Conservation (phyloP, 306 rosid species). For the Sesbania bispinosa region DNA sequence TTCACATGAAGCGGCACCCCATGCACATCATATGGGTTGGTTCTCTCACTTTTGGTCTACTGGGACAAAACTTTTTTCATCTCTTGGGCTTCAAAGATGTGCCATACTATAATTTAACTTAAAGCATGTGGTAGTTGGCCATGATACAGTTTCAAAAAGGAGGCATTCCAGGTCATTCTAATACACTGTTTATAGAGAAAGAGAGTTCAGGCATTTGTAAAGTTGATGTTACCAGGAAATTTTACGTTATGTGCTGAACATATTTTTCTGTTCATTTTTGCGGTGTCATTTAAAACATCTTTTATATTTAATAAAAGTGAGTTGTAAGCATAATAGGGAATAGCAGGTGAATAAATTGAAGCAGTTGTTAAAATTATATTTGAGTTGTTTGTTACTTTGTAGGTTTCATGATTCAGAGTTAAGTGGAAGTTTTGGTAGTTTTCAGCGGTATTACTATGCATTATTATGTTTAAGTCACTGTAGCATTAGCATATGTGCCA, state of each 20-base stretch:
- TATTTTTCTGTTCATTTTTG: conserved; percentile 1
- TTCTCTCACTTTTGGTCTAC: conserved; percentile 62
- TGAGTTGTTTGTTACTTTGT: neutral
- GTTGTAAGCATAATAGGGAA: conserved; percentile 10
- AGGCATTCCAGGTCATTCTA: conserved; percentile 14
- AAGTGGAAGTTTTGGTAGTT: neutral
- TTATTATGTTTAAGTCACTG: neutral
- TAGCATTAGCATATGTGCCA: neutral
- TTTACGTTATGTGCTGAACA: neutral
- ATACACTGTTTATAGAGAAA: neutral
- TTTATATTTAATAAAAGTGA: neutral
- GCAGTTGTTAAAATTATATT: neutral
- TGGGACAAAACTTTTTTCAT: conserved; percentile 47
- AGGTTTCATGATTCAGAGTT: neutral
- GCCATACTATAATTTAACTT: conserved; percentile 47
- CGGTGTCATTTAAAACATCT: neutral
- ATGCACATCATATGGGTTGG: conserved; percentile 44
- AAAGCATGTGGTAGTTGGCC: neutral
- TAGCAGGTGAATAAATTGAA: neutral
- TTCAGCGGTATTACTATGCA: neutral
- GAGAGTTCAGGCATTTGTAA: conserved; percentile 6
- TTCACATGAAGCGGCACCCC: conserved; percentile 44
- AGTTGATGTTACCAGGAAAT: neutral
- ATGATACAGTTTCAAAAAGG: conserved; percentile 3
- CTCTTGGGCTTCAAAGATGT: conserved; percentile 66